A percentile compares a stretch with the other conserved stretches of the same genome.
phyloP scores from a whole-genome alignment of 495 filamentous ascomycete genomes.

The Xylaria telfairii region DNA sequence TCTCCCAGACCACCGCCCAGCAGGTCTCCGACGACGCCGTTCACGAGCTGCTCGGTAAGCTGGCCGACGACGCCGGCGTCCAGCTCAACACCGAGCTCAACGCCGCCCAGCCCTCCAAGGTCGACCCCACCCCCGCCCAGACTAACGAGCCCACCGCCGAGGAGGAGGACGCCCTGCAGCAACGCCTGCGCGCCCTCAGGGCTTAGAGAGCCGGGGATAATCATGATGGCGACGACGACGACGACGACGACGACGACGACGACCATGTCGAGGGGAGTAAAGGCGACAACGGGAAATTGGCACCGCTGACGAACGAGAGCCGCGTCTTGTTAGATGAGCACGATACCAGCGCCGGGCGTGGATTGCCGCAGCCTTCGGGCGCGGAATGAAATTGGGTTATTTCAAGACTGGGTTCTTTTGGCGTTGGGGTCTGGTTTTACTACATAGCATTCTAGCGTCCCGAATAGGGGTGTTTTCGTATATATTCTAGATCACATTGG shows the following conservation, averaged over 20 bases:
- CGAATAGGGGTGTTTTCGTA: neutral
- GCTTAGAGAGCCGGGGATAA: conserved; percentile 39
- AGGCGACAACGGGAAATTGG: neutral
- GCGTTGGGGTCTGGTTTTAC: conserved; percentile 12
- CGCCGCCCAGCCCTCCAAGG: conserved; percentile 59
- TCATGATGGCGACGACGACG: neutral
- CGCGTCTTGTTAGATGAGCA: neutral
- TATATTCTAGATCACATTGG: conserved; percentile 8
- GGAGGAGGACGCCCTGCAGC: conserved; percentile 68
- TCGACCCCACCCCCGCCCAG: conserved; percentile 55
- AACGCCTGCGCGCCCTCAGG: conserved; percentile 61
- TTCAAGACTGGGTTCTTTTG: conserved; percentile 1
- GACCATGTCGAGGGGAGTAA: neutral
- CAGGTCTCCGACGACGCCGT: conserved; percentile 84
- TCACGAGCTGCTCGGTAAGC: conserved; percentile 77
- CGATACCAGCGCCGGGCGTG: neutral
- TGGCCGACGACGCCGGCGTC: conserved; percentile 82
- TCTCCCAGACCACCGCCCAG: conserved; percentile 72
- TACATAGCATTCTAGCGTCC: neutral
- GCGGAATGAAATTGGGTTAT: neutral
- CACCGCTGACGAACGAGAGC: neutral
- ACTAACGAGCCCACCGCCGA: conserved; percentile 61
- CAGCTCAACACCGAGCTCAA: conserved; percentile 75
- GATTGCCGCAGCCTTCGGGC: neutral
- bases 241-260: neutral